A percentile compares a stretch with the other conserved stretches of the same genome.
phyloP scores from a whole-genome alignment of 2,329 filamentous ascomycete genomes.

The Aspergillus sp. region DNA sequence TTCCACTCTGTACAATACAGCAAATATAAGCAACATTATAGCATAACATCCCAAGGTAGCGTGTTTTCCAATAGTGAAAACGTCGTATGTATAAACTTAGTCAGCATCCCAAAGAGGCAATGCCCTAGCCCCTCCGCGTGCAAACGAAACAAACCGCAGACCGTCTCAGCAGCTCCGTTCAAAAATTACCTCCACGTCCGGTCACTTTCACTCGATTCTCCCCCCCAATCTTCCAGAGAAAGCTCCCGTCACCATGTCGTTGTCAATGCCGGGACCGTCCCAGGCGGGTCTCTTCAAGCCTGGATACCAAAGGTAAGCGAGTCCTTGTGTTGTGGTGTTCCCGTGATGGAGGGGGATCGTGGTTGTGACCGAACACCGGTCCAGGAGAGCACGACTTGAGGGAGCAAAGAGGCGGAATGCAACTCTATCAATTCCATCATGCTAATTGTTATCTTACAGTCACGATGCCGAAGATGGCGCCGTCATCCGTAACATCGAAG shows the following conservation, averaged over 20 bases:
- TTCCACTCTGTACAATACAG: no score
- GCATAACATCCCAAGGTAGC: no score
- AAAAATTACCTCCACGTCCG: slow-evolving; percentile 30
- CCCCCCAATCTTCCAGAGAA: slow-evolving; percentile 12
- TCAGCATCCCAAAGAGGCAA: slow-evolving; percentile 8
- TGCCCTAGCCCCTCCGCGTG: slow-evolving; percentile 30
- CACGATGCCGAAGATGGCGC: slow-evolving; percentile 99
- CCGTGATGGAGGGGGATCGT: slow-evolving; percentile 7
- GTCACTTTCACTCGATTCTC: slow-evolving; percentile 6
- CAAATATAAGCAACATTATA: no score
- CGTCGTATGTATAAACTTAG: slow-evolving; percentile 1
- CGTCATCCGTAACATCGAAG: slow-evolving; percentile 96
- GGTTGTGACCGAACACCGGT: background rate
- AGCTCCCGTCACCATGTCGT: slow-evolving; percentile 67
- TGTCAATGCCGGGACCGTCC: slow-evolving; percentile 91
- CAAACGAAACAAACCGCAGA: slow-evolving; percentile 39
- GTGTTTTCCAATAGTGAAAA: no score
- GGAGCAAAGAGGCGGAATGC: background rate
- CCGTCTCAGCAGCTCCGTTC: slow-evolving; percentile 30
- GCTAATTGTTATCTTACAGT: slow-evolving; percentile 50
- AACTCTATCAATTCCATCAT: background rate
- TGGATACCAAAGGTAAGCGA: slow-evolving; percentile 86
- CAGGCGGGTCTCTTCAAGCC: slow-evolving; percentile 93
- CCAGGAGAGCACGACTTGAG: background rate
- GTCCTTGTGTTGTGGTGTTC: slow-evolving; percentile 14